These are phyloP conservation scores for Sordariomycetes sp. DNA, from an alignment of 2,329 filamentous ascomycete species.

Conservation along the genomic window DNA sequence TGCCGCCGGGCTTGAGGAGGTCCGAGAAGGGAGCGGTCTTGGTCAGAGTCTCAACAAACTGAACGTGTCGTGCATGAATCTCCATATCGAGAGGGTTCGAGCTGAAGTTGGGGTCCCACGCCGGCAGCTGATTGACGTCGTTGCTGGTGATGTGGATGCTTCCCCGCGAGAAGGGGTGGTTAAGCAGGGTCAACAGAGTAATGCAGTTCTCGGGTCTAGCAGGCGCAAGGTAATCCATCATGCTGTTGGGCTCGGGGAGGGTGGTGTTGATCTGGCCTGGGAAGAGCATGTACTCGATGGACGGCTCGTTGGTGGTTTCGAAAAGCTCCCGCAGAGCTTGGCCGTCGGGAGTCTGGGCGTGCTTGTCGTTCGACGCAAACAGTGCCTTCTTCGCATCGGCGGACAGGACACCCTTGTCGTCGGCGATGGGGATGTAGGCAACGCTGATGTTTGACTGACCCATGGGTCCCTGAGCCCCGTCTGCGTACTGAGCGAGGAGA, in stretches of 20 bases:
- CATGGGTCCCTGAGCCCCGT: conserved; percentile 16
- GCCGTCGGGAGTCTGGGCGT: conserved; percentile 9
- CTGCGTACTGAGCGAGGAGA: conserved; percentile 23
- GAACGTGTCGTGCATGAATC: conserved; percentile 32
- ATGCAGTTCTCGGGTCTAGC: conserved; percentile 36
- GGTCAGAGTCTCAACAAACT: conserved; percentile 24
- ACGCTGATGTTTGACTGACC: conserved; percentile 27
- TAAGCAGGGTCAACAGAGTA: conserved; percentile 45
- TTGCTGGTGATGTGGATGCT: conserved; percentile 43
- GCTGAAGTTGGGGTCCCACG: conserved; percentile 47
- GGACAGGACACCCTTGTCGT: conserved; percentile 15
- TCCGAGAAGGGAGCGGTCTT: conserved; percentile 27
- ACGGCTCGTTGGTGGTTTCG: conserved; percentile 16
- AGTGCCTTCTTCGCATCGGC: conserved; percentile 13
- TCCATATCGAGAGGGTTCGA: conserved; percentile 47
- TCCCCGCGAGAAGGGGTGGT: conserved; percentile 52
- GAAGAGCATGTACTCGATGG: conserved; percentile 22
- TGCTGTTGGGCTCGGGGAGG: conserved; percentile 16
- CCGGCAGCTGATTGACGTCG: conserved; percentile 27
- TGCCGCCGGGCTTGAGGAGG: conserved; percentile 33
- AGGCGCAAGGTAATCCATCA: conserved; percentile 11
- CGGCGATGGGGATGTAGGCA: conserved; percentile 23
- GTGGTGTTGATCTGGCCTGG: conserved; percentile 18
- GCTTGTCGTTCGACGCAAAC: conserved; percentile 10
- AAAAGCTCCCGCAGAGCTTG: conserved; percentile 17